Percentiles rank a stretch among this genome's conserved stretches.
Conservation (phyloP, 2,329 filamentous ascomycete genomes). For the Ustilaginoidea virens region DNA sequence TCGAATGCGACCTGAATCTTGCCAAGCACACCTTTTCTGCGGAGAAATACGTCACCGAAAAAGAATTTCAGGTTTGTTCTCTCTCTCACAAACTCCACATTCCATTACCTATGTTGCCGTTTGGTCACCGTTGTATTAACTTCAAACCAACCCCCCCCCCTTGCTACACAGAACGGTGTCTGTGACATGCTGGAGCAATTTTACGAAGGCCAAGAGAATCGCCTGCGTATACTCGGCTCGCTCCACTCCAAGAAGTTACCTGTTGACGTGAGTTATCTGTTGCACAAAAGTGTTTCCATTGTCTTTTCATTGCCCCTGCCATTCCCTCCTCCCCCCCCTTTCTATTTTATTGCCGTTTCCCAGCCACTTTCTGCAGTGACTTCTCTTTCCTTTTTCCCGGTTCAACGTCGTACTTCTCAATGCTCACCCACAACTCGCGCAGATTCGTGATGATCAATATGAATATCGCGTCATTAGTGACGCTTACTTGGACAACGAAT, state of each 20-base stretch:
- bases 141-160: background rate
- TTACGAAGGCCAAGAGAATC: slow-evolving; percentile 28
- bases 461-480: slow-evolving; percentile 29
- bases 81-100: slow-evolving; percentile 6
- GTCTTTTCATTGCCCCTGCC: too few species aligned
- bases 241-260: slow-evolving; percentile 28
- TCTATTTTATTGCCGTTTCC: background rate
- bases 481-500: slow-evolving; percentile 25
- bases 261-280: slow-evolving; percentile 28
- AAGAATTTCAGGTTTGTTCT: slow-evolving; percentile 23
- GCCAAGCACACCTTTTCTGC: slow-evolving; percentile 22
- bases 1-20: slow-evolving; percentile 18
- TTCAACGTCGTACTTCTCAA: slow-evolving; percentile 1
- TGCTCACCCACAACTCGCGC: slow-evolving; percentile 6
- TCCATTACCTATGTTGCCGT: background rate
- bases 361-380: slow-evolving; percentile 7
- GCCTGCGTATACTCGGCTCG: slow-evolving; percentile 28
- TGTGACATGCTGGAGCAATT: slow-evolving; percentile 25
- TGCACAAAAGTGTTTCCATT: too few species aligned
- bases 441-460: slow-evolving; percentile 29
- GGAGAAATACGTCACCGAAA: slow-evolving; percentile 17
- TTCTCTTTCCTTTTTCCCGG: slow-evolving; percentile 2
- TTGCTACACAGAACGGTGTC: slow-evolving; percentile 24
- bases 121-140: background rate
- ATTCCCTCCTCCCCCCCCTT: too few species aligned